These are phyloP conservation scores for Apiospora aurea DNA, from an alignment of 2,329 filamentous ascomycete genomes.

Conservation along the genomic window DNA sequence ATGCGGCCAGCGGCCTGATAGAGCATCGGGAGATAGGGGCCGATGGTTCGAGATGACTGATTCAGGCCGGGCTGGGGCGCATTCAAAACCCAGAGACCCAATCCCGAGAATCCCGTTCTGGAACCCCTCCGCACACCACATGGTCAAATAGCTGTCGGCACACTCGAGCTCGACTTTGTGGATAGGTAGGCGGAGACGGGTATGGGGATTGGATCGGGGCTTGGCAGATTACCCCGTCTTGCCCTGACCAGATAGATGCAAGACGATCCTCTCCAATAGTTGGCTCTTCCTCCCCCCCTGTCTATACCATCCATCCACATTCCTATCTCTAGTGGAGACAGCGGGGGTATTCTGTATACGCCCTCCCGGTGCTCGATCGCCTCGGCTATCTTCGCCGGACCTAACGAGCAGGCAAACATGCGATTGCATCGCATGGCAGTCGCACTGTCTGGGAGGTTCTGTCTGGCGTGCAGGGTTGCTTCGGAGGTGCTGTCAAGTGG, in stretches of 20 bases:
- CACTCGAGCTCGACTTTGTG: background rate
- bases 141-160: background rate
- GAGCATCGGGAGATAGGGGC: background rate
- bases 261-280: background rate
- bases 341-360: background rate
- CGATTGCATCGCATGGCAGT: background rate
- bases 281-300: background rate
- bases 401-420: background rate
- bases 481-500: background rate
- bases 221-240: slow-evolving; percentile 9
- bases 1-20: background rate
- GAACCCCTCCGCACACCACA: background rate
- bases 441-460: background rate
- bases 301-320: background rate
- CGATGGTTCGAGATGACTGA: background rate
- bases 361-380: background rate
- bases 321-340: background rate
- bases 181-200: background rate
- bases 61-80: background rate
- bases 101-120: background rate
- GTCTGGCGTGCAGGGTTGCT: slow-evolving; percentile 5
- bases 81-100: background rate
- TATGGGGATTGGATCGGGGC: background rate
- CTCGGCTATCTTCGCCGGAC: background rate
- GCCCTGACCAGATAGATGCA: background rate